phyloP scores from a whole-genome alignment of 257 asterid genomes.

The Solanum medicagineum region DNA sequence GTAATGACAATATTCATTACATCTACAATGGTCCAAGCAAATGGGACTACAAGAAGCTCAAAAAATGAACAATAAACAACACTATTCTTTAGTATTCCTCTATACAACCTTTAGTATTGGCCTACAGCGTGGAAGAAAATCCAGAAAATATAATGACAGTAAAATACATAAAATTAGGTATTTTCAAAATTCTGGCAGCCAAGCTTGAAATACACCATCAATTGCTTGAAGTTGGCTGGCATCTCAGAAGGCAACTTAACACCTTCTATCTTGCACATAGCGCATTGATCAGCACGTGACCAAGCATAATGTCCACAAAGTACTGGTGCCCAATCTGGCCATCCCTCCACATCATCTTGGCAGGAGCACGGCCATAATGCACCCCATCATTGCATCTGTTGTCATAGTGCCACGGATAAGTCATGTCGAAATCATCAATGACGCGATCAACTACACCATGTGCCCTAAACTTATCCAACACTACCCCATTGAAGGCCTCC shows the following conservation, averaged over 20 bases:
- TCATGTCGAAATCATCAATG: slow-evolving; percentile 78
- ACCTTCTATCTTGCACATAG: slow-evolving; percentile 22
- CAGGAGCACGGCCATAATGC: slow-evolving; percentile 91
- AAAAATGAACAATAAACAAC: neutral
- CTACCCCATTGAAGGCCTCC: slow-evolving; percentile 91
- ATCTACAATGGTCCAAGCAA: neutral
- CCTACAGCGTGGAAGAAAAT: neutral
- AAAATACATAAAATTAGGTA: neutral
- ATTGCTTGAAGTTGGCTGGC: neutral
- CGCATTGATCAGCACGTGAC: slow-evolving; percentile 65
- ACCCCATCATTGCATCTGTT: slow-evolving; percentile 93
- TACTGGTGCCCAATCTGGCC: slow-evolving; percentile 88
- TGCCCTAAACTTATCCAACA: slow-evolving; percentile 63
- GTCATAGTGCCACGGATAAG: slow-evolving; percentile 89
- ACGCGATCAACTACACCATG: slow-evolving; percentile 38
- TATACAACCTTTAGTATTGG: neutral
- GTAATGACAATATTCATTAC: neutral
- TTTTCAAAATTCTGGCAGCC: neutral
- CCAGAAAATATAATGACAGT: neutral
- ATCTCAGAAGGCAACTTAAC: neutral
- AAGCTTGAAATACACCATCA: neutral
- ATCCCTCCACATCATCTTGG: slow-evolving; percentile 70
- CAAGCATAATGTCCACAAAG: slow-evolving; percentile 87
- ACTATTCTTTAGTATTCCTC: neutral
- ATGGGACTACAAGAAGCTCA: neutral